phyloP scores from a whole-genome alignment of 176 grass and related monocot species.

The Zizania latifolia region DNA sequence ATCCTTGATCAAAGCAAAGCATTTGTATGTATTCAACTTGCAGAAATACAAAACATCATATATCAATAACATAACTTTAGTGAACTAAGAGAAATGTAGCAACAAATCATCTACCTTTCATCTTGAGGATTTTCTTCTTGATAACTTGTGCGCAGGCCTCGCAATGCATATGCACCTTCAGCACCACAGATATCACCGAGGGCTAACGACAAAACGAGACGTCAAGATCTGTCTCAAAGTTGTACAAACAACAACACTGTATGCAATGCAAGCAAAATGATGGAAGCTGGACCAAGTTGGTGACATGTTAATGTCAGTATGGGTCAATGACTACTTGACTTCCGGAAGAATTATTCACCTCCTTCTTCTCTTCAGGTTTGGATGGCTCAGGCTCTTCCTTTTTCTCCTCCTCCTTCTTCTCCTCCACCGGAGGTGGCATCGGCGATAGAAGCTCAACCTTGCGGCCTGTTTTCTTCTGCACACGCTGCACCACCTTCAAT shows the following conservation, averaged over 20 bases:
- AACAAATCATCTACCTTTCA: constrained; percentile 54
- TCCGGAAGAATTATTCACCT: constrained; percentile 1
- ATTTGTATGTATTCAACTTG: neutral
- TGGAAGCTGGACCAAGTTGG: neutral
- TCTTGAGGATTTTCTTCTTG: constrained; percentile 73
- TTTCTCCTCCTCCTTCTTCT: constrained; percentile 69
- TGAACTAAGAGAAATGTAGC: neutral
- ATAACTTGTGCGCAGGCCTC: constrained; percentile 72
- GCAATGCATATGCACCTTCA: constrained; percentile 83
- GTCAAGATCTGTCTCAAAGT: neutral
- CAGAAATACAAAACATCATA: constrained; percentile 10
- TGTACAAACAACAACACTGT: neutral
- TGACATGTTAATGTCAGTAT: neutral
- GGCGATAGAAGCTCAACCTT: constrained; percentile 92
- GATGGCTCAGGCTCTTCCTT: constrained; percentile 30
- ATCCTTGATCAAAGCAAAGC: neutral
- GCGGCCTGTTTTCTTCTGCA: constrained; percentile 82
- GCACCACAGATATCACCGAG: constrained; percentile 38
- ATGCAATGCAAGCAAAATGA: neutral
- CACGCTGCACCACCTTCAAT: constrained; percentile 78
- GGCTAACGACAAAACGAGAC: constrained; percentile 30
- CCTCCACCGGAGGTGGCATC: constrained; percentile 31
- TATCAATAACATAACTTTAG: neutral
- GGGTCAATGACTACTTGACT: neutral
- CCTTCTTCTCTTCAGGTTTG: constrained; percentile 30